Base-by-base conservation (phyloP, 2,329 filamentous ascomycete genomes). In the Helotiales sp. region DNA sequence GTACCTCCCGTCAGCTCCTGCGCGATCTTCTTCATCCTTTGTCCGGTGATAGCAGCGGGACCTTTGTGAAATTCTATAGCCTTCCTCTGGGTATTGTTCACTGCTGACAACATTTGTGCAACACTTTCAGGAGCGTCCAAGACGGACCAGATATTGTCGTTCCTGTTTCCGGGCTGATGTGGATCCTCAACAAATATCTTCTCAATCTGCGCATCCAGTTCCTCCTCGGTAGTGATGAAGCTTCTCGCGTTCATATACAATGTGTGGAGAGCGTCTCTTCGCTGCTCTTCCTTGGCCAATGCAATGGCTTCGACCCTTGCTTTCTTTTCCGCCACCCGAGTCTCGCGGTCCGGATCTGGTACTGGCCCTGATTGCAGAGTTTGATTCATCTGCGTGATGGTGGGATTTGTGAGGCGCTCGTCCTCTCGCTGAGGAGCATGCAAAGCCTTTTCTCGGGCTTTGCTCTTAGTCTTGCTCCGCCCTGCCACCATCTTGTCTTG, bases 201-300 rank as follows among this genome's bases (percentile, higher is more conserved):
- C 24, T 96, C 91, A 65, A 97, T 89, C 71, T 89, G 86, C 17
- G 83, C 83, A 73, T 91, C 86, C 37, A 99, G 86, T 78, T 97
- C 90, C 60, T 85, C 81, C 78, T 97, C 93, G 26, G 86, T 89
- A 20, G 93, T 89, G 77, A 99, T 97, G 81, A 98, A 99, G 45
- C 87, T 83, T 28, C 91, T 87, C 5, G 96, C 93, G 73, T 93
- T 91, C 81, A 96, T 91, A 81, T 99, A 99, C 13, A 99, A 86
- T 66, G 92, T 89, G 80, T 97, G 93, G 32, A 99, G 81, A 17
- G 90, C 86, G 71, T 95, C 88, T 68, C 87, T 84, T 60, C 91
- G 87, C 62, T 85, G 83, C 66, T 89, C 84, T 50, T 84, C 82
- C 76, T 89, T 88, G 62, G 81, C 78, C 10, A 79, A 80, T 34